Evolutionary conservation across 257 asterid genomes (phyloP).

Genomic region (Lycium ferocissimum): DNA sequence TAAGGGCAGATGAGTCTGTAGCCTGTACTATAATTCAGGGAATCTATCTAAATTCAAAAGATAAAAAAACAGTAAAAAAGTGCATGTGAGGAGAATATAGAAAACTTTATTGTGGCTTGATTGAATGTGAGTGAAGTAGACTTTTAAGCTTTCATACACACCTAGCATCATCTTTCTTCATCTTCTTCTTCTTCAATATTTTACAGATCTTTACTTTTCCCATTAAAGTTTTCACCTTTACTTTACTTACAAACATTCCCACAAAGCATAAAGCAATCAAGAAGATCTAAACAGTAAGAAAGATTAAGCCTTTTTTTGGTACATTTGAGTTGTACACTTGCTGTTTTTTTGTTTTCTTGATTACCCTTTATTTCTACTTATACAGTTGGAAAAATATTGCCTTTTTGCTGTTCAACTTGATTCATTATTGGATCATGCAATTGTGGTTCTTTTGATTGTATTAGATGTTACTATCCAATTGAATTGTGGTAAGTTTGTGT

Average conservation of each 20-base stretch:
- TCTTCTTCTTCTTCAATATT: conserved; percentile 19
- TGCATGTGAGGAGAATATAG: conserved; percentile 3
- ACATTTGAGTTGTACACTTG: background rate
- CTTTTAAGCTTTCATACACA: background rate
- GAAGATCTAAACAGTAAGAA: conserved; percentile 23
- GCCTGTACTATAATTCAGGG: too few species aligned
- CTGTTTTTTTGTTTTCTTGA: background rate
- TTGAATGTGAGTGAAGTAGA: conserved; percentile 26
- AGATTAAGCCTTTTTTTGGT: background rate
- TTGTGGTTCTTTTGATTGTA: background rate
- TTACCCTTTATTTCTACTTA: too few species aligned
- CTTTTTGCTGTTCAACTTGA: background rate
- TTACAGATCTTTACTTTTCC: conserved; percentile 23
- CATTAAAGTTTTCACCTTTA: conserved; percentile 30
- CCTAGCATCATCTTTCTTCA: background rate
- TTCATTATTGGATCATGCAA: background rate
- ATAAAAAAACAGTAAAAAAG: background rate
- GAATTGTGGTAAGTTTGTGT: background rate
- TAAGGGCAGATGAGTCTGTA: too few species aligned
- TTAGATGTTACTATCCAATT: background rate
- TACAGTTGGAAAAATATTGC: too few species aligned
- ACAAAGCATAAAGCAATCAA: conserved; percentile 10
- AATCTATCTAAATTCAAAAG: too few species aligned
- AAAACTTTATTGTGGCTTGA: background rate
- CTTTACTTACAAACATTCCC: conserved; percentile 33